Base-by-base conservation (phyloP, 495 filamentous ascomycete genomes). In the Penicillium pulvis region DNA sequence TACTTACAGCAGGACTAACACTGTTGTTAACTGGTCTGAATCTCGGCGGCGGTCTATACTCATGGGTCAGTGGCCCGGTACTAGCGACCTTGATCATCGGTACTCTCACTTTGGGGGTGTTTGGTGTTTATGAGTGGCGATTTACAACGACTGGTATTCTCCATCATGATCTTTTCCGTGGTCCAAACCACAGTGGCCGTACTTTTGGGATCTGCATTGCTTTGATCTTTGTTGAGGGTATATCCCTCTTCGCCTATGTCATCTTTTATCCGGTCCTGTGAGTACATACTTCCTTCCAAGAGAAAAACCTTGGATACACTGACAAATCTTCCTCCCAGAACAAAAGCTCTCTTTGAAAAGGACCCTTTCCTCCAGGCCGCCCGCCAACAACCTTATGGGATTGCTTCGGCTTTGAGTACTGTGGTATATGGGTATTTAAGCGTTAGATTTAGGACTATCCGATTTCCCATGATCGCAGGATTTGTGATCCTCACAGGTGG, bases 211-310 rank as follows among this genome's bases (percentile, higher is more conserved):
- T 60, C 9, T 60, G 47, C 42, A 39, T 60, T 46, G 58, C 36
- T 4, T 52, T 60, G 20, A 60, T 60, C n/a, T 60, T 60, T 33
- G 52, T 60, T 12, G 53, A 60, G 46, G 58, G 53, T 3, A 56
- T 60, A 20, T 14, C 52, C 12, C 53, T 60, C 8, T 60, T 60
- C 33, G 41, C 53, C 20, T 60, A 56, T 42, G 41, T 51, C 9
- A 60, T 60, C 0, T 56, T 60, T 48, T 60, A 60, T 19, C 58
- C 53, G 0, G 23, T 42, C 20, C 28, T 60, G 58, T 60, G 31
- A 47, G 53, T n/a, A 6, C 17, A 45, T 28, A 20, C 39, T 1
- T 7, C 12, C 12, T 23, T 11, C 14, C 39, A 16, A 42, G 14
- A 16, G 14, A n/a, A 11, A 6, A 42, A 14, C 39, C 11, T 6